Evolutionary conservation across 1,139 yeast genomes (phyloP).

Genomic region (Trichomonascaceae sp.): DNA sequence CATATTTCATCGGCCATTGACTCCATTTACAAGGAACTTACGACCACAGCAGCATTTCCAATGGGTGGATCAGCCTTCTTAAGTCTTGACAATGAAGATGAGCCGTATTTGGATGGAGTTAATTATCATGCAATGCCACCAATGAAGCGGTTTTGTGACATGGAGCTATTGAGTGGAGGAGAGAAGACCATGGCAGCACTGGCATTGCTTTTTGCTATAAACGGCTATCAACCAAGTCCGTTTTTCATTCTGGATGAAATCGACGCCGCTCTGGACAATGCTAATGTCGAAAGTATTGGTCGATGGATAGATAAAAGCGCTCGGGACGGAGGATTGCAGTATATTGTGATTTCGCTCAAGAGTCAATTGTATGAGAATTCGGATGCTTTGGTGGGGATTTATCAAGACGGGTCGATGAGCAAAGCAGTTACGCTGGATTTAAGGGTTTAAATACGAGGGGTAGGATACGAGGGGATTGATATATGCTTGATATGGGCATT

Average conservation of each 20-base stretch:
- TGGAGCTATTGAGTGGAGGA: conserved; percentile 93
- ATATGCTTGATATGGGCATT: no score
- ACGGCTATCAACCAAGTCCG: conserved; percentile 89
- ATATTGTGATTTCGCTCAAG: conserved; percentile 89
- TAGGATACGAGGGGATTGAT: no score
- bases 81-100: conserved; percentile 82
- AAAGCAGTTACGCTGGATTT: conserved; percentile 47
- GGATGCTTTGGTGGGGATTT: conserved; percentile 89
- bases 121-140: conserved; percentile 97
- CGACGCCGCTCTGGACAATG: conserved; percentile 92
- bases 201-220: conserved; percentile 85
- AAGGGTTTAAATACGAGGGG: conserved; percentile 9
- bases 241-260: conserved; percentile 94
- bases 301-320: conserved; percentile 74
- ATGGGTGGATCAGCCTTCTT: conserved; percentile 87
- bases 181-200: conserved; percentile 96
- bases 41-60: conserved; percentile 54
- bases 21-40: conserved; percentile 78
- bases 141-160: conserved; percentile 84
- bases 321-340: conserved; percentile 67
- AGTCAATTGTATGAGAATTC: conserved; percentile 82
- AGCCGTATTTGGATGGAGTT: conserved; percentile 70
- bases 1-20: conserved; percentile 73
- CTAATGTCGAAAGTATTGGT: conserved; percentile 81
- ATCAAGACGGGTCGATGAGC: conserved; percentile 75